Evolutionary conservation across 2,329 filamentous ascomycete species (phyloP), one percentile per base, ranked within the genome.

Genomic region (Ceratocystis huliohia): DNA sequence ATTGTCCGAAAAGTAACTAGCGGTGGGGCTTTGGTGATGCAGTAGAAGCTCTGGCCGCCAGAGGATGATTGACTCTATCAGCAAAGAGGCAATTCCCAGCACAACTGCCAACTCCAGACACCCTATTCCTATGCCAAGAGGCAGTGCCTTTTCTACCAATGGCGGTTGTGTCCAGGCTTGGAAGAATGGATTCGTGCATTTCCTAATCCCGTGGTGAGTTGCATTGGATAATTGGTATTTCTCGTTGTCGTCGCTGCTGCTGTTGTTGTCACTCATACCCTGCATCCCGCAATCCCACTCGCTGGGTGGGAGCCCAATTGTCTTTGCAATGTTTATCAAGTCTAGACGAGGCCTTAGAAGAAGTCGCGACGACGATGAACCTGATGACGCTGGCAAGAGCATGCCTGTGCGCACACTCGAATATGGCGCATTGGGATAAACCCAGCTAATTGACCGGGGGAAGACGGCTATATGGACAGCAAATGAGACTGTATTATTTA

Each of bases 111-210:
- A 37, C 8, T 44, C 33, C 5, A 65, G 17, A 20, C 63, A 57
- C 2, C 63, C 63, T 45, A 30, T 59, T n/a, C 63, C 63, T 6
- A 59, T 33, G 22, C 63, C 33, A 8, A 65, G 33, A 20, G 63
- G 48, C 25, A 65, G 28, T 5, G 37, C 8, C 17, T 37, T 57
- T 44, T 56, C 30, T 17, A 33, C 48, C 5, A 65, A 37, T n/a
- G 48, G 48, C 44, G 63, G 50, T 17, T 50, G 63, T 28, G 22
- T 57, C 63, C 63, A 65, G 17, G 63, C 33, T 10, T 65, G 45
- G 20, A 65, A 65, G 63, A 65, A 65, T 1, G 63, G 33, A n/a
- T 65, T 65, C 5, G 63, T 65, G 63, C 63, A 65, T 45, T 45
- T 63, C 41, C 3, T 25, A 7, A 30, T 37, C 2, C 20, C 30